A percentile compares a stretch with the other conserved stretches of the same genome.
Evolutionary conservation across 495 filamentous ascomycete species (phyloP).

Genomic region (Apodospora peruviana): DNA sequence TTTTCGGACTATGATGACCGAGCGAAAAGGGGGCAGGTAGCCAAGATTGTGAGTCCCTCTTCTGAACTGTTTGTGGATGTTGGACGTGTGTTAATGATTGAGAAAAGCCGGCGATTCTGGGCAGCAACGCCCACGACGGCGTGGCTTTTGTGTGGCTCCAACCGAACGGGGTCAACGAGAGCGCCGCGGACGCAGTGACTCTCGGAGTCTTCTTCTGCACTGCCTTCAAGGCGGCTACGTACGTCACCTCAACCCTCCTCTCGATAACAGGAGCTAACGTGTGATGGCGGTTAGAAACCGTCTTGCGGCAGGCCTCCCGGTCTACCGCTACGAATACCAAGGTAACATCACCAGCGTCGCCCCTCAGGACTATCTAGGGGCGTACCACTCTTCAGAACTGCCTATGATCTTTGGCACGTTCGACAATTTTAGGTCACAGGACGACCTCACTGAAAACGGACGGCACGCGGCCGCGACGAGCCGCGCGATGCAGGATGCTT

Average conservation of each 20-base stretch:
- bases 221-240: slow-evolving; percentile 12
- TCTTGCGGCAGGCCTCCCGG: slow-evolving; percentile 24
- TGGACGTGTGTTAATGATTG: background rate
- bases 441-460: slow-evolving; percentile 9
- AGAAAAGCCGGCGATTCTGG: slow-evolving; percentile 16
- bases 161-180: slow-evolving; percentile 8
- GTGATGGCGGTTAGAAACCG: slow-evolving; percentile 8
- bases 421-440: slow-evolving; percentile 28
- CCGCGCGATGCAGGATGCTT: slow-evolving; percentile 34
- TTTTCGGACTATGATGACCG: slow-evolving; percentile 38
- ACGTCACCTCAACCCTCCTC: background rate
- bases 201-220: slow-evolving; percentile 22
- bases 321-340: slow-evolving; percentile 39
- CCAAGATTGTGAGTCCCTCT: slow-evolving; percentile 14
- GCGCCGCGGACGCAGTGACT: slow-evolving; percentile 4
- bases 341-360: slow-evolving; percentile 44
- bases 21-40: slow-evolving; percentile 5
- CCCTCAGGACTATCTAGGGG: slow-evolving; percentile 37
- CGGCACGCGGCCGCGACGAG: slow-evolving; percentile 23
- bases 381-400: slow-evolving; percentile 47
- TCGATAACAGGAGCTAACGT: no score
- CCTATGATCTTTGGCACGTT: slow-evolving; percentile 44
- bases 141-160: slow-evolving; percentile 10
- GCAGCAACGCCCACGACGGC: slow-evolving; percentile 18
- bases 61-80: background rate